Evolutionary conservation across 768 basidiomycete genomes (phyloP).

Genomic region (Leucocoprinus sp.): DNA sequence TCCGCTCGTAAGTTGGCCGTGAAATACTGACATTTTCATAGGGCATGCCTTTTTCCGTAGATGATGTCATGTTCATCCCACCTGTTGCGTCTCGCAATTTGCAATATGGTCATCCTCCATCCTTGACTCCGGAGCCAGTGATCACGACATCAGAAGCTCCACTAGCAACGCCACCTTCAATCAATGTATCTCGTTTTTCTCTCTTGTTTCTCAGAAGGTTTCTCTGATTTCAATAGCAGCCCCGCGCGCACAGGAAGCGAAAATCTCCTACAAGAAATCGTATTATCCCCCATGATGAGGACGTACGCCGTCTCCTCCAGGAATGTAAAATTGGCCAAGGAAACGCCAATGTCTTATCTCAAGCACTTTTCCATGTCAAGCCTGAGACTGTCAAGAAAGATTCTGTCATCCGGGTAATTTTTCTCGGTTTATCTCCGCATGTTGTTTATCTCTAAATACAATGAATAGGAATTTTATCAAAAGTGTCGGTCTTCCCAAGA

Average conservation of each 20-base stretch:
- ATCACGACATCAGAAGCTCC: slow-evolving; percentile 20
- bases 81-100: slow-evolving; percentile 35
- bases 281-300: slow-evolving; percentile 69
- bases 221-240: neutral
- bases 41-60: slow-evolving; percentile 72
- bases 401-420: slow-evolving; percentile 58
- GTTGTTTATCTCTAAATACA: neutral
- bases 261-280: slow-evolving; percentile 31
- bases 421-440: neutral
- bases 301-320: slow-evolving; percentile 73
- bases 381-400: slow-evolving; percentile 62
- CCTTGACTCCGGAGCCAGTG: slow-evolving; percentile 28
- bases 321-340: slow-evolving; percentile 80
- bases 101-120: slow-evolving; percentile 29
- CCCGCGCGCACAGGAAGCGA: slow-evolving; percentile 26
- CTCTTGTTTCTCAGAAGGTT: neutral
- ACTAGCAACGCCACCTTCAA: slow-evolving; percentile 19
- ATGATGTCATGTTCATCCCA: slow-evolving; percentile 76
- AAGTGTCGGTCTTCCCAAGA: slow-evolving; percentile 82
- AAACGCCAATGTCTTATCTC: slow-evolving; percentile 68
- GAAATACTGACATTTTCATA: slow-evolving; percentile 18
- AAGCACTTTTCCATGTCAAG: slow-evolving; percentile 60
- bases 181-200: slow-evolving; percentile 15
- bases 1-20: neutral
- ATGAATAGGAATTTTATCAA: slow-evolving; percentile 65